These are phyloP conservation scores for Ophiognomonia clavigignenti-juglandacearum DNA, from an alignment of 2,329 filamentous ascomycete species.

Conservation along the genomic window DNA sequence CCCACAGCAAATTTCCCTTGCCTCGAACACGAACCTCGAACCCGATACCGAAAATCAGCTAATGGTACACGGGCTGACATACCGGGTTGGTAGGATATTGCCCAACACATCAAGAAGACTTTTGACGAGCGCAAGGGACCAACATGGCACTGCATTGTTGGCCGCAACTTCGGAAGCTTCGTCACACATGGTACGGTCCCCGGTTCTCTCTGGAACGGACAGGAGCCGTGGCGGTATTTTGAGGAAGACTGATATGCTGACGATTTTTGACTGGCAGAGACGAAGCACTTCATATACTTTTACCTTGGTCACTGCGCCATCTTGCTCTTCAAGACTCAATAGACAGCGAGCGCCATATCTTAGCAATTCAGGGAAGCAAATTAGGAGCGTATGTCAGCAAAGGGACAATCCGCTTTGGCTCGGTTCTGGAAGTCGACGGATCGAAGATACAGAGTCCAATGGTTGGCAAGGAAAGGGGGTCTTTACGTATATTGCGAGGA, in stretches of 20 bases:
- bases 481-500: not conserved
- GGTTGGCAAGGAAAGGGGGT: not conserved
- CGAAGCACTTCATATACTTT: conserved; percentile 99
- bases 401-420: not conserved
- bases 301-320: conserved; percentile 98
- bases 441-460: not conserved
- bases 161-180: conserved; percentile 97
- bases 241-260: not conserved
- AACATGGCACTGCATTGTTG: conserved; percentile 99
- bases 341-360: conserved; percentile 23
- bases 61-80: conserved; percentile 7
- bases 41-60: not conserved
- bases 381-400: not conserved
- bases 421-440: not conserved
- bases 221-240: not conserved
- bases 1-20: not conserved
- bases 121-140: conserved; percentile 96
- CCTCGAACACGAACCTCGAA: not conserved
- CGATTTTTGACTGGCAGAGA: conserved; percentile 55
- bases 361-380: not conserved
- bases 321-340: conserved; percentile 98
- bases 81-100: conserved; percentile 66
- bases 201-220: not conserved
- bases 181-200: conserved; percentile 80
- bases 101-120: conserved; percentile 91